phyloP scores from a whole-genome alignment of 495 filamentous ascomycete species.

The Podospora australis region DNA sequence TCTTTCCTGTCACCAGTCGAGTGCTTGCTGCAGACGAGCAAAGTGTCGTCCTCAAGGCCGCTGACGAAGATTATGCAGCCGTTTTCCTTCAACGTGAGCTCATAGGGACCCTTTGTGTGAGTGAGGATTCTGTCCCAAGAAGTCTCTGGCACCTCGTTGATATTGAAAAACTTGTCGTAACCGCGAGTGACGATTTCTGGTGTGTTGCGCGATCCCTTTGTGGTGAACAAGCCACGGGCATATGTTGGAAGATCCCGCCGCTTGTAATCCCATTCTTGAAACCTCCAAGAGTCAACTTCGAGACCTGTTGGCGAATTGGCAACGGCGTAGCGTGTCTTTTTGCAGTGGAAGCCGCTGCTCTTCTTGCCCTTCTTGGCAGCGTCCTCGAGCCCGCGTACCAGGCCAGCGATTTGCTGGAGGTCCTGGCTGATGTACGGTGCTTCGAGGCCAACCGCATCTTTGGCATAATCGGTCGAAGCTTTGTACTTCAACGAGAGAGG shows the following conservation, averaged over 20 bases:
- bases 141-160: conserved; percentile 69
- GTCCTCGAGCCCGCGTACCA: conserved; percentile 54
- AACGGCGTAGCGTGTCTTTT: conserved; percentile 66
- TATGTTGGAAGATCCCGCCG: conserved; percentile 75
- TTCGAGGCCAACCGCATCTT: conserved; percentile 18
- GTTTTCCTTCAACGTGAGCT: conserved; percentile 95
- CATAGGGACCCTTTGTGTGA: conserved; percentile 82
- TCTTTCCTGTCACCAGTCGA: conserved; percentile 76
- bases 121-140: conserved; percentile 72
- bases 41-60: conserved; percentile 75
- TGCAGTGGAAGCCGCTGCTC: conserved; percentile 53
- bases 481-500: conserved; percentile 17
- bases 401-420: conserved; percentile 49
- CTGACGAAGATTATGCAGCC: conserved; percentile 98
- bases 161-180: conserved; percentile 99
- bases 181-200: conserved; percentile 78
- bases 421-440: conserved; percentile 60
- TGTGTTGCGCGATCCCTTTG: conserved; percentile 49
- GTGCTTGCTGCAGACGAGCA: conserved; percentile 97
- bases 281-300: conserved; percentile 82
- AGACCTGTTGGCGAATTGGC: conserved; percentile 48
- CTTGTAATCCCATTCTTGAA: conserved; percentile 95
- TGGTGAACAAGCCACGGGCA: conserved; percentile 88
- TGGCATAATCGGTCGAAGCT: conserved; percentile 26
- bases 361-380: conserved; percentile 43